Conservation (phyloP, 768 basidiomycete genomes). For the Coprinellus aureogranulatus region DNA sequence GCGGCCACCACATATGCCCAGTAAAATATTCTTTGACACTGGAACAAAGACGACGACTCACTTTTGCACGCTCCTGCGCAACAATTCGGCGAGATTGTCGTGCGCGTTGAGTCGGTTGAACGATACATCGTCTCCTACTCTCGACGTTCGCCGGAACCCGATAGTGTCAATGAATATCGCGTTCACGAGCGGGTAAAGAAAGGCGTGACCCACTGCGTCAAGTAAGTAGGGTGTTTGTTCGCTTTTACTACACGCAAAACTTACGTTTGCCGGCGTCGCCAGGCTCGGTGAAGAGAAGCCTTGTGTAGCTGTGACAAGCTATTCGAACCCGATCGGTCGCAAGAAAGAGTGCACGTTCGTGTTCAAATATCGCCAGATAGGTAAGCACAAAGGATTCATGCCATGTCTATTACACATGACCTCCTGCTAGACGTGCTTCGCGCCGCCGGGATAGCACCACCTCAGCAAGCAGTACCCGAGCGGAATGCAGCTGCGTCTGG, state of each 20-base stretch:
- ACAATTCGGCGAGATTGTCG: neutral
- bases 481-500: no score
- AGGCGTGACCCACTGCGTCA: neutral
- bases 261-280: neutral
- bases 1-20: neutral
- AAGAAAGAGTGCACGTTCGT: neutral
- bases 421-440: no score
- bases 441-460: no score
- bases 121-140: no score
- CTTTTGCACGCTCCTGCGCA: neutral
- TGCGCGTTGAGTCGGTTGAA: neutral
- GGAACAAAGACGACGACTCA: neutral
- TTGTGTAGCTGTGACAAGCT: neutral
- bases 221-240: neutral
- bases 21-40: neutral
- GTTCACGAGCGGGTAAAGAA: neutral
- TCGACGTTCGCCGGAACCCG: neutral
- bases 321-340: neutral
- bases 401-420: neutral
- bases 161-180: neutral
- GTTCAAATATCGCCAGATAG: neutral
- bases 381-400: neutral
- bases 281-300: neutral
- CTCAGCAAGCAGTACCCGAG: no score
- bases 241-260: neutral